A percentile compares a stretch with the other conserved stretches of the same genome.
These are phyloP conservation scores for Capillidium rhysosporum DNA, from an alignment of 371 early-diverging fungal species.

Conservation along the genomic window DNA sequence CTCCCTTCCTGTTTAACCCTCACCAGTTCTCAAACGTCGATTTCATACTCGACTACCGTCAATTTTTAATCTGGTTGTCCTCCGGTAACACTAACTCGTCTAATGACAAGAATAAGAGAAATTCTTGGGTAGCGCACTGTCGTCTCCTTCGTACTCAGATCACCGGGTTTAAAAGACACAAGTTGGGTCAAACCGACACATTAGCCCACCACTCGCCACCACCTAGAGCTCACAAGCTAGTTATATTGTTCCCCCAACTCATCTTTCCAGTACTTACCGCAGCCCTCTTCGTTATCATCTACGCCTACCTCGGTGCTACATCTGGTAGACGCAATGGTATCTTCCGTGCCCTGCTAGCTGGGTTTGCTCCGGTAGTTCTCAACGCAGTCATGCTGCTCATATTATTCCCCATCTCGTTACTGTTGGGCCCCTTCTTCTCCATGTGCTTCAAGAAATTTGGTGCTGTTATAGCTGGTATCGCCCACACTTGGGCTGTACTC, in stretches of 20 bases:
- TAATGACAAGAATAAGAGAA: too few species aligned
- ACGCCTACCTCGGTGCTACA: conserved; percentile 30
- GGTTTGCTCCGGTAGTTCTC: conserved; percentile 45
- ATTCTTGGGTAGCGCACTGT: conserved; percentile 66
- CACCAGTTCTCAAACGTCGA: conserved; percentile 54
- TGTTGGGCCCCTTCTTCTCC: conserved; percentile 36
- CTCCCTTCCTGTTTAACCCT: conserved; percentile 71
- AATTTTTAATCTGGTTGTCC: conserved; percentile 62
- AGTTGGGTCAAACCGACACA: conserved; percentile 30
- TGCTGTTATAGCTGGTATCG: conserved; percentile 41
- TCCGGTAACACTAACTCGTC: conserved; percentile 51
- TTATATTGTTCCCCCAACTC: conserved; percentile 55
- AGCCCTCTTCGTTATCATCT: conserved; percentile 32
- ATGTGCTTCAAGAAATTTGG: conserved; percentile 48
- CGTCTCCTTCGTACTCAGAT: conserved; percentile 50
- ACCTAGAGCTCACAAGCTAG: conserved; percentile 40
- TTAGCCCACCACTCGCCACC: conserved; percentile 28
- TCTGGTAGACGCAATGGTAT: conserved; percentile 20
- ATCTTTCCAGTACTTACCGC: conserved; percentile 48
- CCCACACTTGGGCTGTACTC: conserved; percentile 41
- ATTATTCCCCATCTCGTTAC: conserved; percentile 44
- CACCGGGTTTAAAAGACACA: conserved; percentile 59
- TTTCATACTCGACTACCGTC: conserved; percentile 59
- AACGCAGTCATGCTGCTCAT: conserved; percentile 44
- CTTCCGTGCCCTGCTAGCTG: conserved; percentile 37